phyloP scores from a whole-genome alignment of 2,329 filamentous ascomycete genomes.

The Paracamarosporium sp. region DNA sequence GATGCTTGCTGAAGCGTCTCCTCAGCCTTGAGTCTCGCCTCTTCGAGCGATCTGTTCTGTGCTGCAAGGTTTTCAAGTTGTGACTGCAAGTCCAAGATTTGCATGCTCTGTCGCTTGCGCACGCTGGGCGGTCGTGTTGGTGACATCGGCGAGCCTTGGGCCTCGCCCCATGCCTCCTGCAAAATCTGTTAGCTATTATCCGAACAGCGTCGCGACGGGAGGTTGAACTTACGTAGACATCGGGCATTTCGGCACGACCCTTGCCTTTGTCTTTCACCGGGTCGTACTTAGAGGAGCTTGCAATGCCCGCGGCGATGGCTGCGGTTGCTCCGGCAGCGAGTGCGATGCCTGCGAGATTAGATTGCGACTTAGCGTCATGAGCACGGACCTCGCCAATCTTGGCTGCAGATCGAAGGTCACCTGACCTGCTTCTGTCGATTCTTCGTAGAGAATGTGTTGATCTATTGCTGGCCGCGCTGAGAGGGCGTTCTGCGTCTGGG shows the following conservation, averaged over 20 bases:
- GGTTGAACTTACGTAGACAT: conserved; percentile 82
- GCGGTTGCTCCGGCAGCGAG: conserved; percentile 44
- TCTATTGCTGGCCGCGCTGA: conserved; percentile 65
- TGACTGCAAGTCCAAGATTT: conserved; percentile 86
- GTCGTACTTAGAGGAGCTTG: conserved; percentile 66
- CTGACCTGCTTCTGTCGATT: conserved; percentile 71
- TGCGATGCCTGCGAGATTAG: conserved; percentile 38
- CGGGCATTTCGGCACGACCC: conserved; percentile 80
- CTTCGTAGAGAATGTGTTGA: conserved; percentile 74
- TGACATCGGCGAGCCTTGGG: conserved; percentile 86
- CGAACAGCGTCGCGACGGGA: conserved; percentile 11
- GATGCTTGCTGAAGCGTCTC: conserved; percentile 64
- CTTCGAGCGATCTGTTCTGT: conserved; percentile 81
- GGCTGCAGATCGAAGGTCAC: conserved; percentile 75
- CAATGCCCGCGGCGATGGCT: conserved; percentile 52
- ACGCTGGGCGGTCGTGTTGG: conserved; percentile 94
- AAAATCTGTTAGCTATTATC: conserved; percentile 33
- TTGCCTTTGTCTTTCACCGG: conserved; percentile 88
- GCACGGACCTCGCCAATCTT: conserved; percentile 61
- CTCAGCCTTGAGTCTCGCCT: conserved; percentile 75
- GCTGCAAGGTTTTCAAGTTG: conserved; percentile 82
- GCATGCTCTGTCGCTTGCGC: conserved; percentile 96
- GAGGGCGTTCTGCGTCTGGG: conserved; percentile 62
- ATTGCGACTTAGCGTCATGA: conserved; percentile 41
- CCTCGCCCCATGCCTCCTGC: conserved; percentile 93